Conservation (phyloP, 257 asterid genomes). For the Solanum dulcamara region DNA sequence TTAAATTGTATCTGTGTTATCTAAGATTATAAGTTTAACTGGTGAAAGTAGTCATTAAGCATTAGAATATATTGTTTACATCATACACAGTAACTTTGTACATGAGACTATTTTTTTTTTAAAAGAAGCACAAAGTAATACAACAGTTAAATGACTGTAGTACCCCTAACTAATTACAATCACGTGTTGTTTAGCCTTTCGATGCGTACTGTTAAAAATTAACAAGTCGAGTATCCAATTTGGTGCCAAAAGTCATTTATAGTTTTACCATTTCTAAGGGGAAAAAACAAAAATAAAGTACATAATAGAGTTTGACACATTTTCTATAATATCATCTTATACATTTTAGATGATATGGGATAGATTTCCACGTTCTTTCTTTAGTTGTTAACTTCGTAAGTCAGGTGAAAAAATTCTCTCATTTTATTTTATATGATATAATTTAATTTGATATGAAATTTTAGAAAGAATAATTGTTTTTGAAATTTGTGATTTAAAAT, state of each 20-base stretch:
- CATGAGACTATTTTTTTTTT: neutral
- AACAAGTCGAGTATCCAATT: neutral
- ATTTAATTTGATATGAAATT: too few species aligned
- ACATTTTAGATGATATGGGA: too few species aligned
- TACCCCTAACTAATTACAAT: neutral
- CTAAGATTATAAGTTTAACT: too few species aligned
- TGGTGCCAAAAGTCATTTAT: neutral
- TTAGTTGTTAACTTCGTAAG: too few species aligned
- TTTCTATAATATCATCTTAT: neutral
- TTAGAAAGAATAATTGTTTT: too few species aligned
- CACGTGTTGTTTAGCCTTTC: neutral
- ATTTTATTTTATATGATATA: too few species aligned
- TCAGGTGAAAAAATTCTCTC: too few species aligned
- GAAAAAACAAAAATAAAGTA: neutral
- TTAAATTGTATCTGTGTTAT: neutral
- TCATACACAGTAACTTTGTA: neutral
- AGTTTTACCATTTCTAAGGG: neutral
- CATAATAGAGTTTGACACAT: neutral
- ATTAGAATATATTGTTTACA: too few species aligned
- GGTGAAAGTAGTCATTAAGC: too few species aligned
- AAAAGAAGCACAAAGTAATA: neutral
- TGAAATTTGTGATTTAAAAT: too few species aligned
- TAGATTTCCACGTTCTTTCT: too few species aligned
- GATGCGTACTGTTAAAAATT: neutral
- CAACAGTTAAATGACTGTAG: neutral